phyloP scores from a whole-genome alignment of 306 rosid genomes.

The Pueraria montana region DNA sequence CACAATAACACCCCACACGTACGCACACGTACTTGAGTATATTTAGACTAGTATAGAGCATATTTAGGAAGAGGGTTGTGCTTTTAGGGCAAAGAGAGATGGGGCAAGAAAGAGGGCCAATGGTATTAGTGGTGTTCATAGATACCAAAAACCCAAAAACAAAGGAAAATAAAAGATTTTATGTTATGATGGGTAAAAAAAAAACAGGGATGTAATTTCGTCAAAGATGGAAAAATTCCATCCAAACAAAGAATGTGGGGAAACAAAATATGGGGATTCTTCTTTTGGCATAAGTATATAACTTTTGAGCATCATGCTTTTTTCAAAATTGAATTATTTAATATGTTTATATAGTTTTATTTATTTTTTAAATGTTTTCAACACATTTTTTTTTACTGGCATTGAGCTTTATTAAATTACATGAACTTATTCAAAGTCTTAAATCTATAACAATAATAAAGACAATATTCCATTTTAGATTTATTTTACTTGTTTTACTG shows the following conservation, averaged over 20 bases:
- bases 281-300: neutral
- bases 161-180: slow-evolving; percentile 20
- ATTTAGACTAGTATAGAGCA: too few relatives aligned
- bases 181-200: neutral
- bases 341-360: neutral
- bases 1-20: too few relatives aligned
- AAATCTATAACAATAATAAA: too few relatives aligned
- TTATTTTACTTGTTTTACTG: neutral
- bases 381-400: neutral
- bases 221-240: neutral
- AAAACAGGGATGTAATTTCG: slow-evolving; percentile 19
- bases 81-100: slow-evolving; percentile 64
- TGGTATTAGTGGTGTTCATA: neutral
- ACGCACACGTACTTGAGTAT: too few relatives aligned
- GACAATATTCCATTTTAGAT: neutral
- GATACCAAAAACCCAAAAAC: slow-evolving; percentile 41
- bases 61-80: slow-evolving; percentile 53
- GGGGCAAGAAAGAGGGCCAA: slow-evolving; percentile 30
- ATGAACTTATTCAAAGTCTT: neutral
- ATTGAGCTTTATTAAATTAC: neutral
- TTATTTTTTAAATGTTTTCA: neutral
- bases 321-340: neutral
- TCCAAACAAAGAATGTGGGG: neutral
- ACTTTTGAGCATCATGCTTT: neutral
- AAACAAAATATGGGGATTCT: slow-evolving; percentile 25